Base-by-base conservation (phyloP, 495 filamentous ascomycete genomes). In the Geoglossum glabrum region DNA sequence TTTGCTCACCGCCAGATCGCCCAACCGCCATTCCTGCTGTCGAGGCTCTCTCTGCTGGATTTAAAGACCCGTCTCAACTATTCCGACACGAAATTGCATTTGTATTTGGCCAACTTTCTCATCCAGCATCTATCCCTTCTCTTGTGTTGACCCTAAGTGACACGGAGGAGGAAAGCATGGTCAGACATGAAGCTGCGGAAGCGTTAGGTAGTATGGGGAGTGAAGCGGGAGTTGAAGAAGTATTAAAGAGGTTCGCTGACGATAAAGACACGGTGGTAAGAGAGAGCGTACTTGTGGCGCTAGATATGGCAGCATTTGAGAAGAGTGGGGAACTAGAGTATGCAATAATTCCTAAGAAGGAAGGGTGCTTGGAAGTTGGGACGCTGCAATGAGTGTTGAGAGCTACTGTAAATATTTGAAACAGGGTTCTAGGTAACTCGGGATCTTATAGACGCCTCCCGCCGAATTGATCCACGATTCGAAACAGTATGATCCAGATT, bases 291-390 rank as follows among this genome's bases (percentile, higher is more conserved):
- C 77, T 95, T 62, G 92, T 99, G 54, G 92, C 92, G 21, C 71
- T 99, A 57, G 92, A 99, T 67, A 99, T 99, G 93, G 92, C 88
- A 1, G 89, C 94, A 67, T 95, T 84, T 66, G 92, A 99, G 76
- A 89, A 85, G 76, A 87, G 79, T 64, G 85, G 85, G 19, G 78
- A 93, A 70, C 70, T 79, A 19, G 87, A 99, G 65, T 99, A 99
- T 74, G 93, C 90, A 26, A 72, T 94, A 63, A 77, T 97, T 56
- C 88, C 87, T 9, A 79, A 84, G 62, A 45, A 34, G 19, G 57
- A 46, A 3, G 57, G 5, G 10, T 3, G 9, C 15, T n/a, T 40
- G 11, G 49, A 52, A 4, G 46, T 8, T 21, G 8, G 26, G 7
- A 21, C 26, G 36, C 6, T 8, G 36, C 13, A 17, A 40, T 40